Evolutionary conservation across 805 yeast species (phyloP).

Genomic region (Debaryomyces hansenii): DNA sequence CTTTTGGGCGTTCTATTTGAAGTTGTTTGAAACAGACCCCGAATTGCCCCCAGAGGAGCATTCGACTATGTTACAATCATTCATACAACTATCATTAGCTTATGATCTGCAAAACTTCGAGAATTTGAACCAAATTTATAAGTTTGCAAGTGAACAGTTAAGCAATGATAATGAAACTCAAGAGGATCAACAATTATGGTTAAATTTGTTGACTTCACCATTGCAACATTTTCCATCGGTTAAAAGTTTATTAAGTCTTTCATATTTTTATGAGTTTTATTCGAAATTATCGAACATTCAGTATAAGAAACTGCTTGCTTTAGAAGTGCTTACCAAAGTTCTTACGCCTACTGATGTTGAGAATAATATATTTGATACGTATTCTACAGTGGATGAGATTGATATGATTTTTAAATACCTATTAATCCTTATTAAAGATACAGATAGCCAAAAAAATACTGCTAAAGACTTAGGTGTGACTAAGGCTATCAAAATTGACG

Average conservation of each 20-base stretch:
- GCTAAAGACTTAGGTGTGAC: constrained; percentile 41
- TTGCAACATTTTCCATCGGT: constrained; percentile 42
- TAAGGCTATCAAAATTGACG: constrained; percentile 28
- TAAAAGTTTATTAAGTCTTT: constrained; percentile 42
- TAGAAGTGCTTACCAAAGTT: constrained; percentile 60
- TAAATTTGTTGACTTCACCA: constrained; percentile 49
- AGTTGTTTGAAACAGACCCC: constrained; percentile 56
- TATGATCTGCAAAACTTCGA: constrained; percentile 64
- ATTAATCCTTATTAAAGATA: constrained; percentile 49
- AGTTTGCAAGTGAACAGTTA: constrained; percentile 50
- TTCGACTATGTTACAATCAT: constrained; percentile 62
- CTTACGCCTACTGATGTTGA: constrained; percentile 30
- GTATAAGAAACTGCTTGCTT: constrained; percentile 58
- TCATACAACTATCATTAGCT: constrained; percentile 60
- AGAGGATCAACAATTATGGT: constrained; percentile 34
- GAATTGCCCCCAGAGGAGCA: constrained; percentile 68
- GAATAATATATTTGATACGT: constrained; percentile 31
- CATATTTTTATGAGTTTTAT: constrained; percentile 53
- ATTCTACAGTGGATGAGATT: constrained; percentile 45
- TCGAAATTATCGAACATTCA: constrained; percentile 48
- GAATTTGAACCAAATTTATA: constrained; percentile 61
- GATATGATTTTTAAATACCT: constrained; percentile 61
- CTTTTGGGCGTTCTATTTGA: constrained; percentile 65
- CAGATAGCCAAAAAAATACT: constrained; percentile 28
- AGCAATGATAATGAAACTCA: constrained; percentile 21